phyloP scores from a whole-genome alignment of 768 basidiomycete species.

The Termitomyces sp. region DNA sequence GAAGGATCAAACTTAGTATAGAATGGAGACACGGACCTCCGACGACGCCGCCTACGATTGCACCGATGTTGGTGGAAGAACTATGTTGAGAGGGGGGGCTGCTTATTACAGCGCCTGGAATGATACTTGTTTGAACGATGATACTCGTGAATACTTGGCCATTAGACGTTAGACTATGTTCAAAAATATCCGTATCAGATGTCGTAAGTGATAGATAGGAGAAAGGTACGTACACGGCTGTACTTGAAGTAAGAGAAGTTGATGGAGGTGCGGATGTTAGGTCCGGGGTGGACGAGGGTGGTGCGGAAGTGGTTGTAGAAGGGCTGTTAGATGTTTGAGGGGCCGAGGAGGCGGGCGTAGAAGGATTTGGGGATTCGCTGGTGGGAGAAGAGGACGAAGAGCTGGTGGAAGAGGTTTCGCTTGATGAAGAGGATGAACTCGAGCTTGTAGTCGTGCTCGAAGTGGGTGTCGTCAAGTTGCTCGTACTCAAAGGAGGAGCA shows the following conservation, averaged over 20 bases:
- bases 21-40: slow-evolving; percentile 31
- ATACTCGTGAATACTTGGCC: background rate
- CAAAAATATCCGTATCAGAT: background rate
- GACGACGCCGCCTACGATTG: slow-evolving; percentile 53
- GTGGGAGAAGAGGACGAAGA: background rate
- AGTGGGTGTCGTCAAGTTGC: background rate
- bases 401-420: background rate
- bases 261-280: background rate
- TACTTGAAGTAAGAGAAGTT: background rate
- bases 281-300: background rate
- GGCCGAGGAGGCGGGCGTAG: background rate
- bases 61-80: slow-evolving; percentile 27
- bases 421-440: background rate
- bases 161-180: background rate
- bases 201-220: too few relatives aligned
- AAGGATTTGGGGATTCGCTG: background rate
- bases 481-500: background rate
- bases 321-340: background rate
- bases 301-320: background rate
- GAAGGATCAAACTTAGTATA: background rate
- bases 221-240: background rate
- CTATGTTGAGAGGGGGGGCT: background rate
- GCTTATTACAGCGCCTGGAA: slow-evolving; percentile 17
- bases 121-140: slow-evolving; percentile 17
- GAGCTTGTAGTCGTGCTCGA: background rate